Percentiles rank a stretch among this genome's conserved stretches.
These are phyloP conservation scores for Jasminum sambac DNA, from an alignment of 257 asterid genomes.

Conservation along the genomic window DNA sequence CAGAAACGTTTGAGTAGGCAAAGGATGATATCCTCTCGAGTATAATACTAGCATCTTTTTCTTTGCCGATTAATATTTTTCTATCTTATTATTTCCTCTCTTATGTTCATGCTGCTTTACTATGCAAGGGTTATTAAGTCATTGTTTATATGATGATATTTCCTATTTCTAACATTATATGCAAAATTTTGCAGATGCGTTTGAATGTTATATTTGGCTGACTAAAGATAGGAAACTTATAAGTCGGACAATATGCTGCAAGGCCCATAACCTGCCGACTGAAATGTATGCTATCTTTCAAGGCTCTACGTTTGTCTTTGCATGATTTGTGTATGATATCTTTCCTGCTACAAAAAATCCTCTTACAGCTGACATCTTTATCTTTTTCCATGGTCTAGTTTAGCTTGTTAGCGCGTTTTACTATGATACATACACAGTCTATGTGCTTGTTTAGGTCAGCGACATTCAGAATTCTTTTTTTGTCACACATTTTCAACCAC, in stretches of 20 bases:
- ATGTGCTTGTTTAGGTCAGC: no score
- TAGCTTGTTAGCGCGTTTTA: not conserved
- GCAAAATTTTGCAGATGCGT: conserved; percentile 41
- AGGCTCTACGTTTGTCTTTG: conserved; percentile 3
- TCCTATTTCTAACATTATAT: conserved; percentile 14
- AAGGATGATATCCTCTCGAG: conserved; percentile 5
- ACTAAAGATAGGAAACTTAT: conserved; percentile 50
- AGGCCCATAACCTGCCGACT: conserved; percentile 35
- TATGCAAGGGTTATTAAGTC: conserved; percentile 1
- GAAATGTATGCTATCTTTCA: conserved; percentile 44
- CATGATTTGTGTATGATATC: conserved; percentile 6
- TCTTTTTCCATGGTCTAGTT: not conserved
- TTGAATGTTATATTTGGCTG: conserved; percentile 35
- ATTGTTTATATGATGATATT: conserved; percentile 9
- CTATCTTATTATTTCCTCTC: conserved; percentile 5
- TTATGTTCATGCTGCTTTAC: conserved; percentile 20
- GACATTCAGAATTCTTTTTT: not conserved
- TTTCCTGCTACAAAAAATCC: conserved; percentile 10
- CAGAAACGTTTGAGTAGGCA: not conserved
- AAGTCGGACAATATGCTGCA: conserved; percentile 43
- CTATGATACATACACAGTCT: not conserved
- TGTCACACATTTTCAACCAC: not conserved
- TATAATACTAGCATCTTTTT: not conserved
- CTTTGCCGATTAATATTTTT: conserved; percentile 1
- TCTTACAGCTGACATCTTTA: not conserved